Base-by-base conservation (phyloP, 768 basidiomycete genomes). In the Tylopilus plumbeoviolaceoides region DNA sequence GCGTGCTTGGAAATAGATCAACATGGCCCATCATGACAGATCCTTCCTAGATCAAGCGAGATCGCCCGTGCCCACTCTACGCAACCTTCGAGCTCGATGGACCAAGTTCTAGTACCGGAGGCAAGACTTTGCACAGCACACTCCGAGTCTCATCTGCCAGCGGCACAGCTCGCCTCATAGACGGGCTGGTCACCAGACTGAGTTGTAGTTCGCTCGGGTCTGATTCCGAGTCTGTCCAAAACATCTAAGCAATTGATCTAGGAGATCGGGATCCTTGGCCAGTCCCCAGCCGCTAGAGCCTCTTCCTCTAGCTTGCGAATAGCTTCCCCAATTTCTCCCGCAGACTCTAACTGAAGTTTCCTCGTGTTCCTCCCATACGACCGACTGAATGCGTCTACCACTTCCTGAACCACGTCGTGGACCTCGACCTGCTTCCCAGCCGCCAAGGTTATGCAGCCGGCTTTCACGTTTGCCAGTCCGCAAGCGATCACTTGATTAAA, bases 401-500 rank as follows among this genome's bases (percentile, higher is more conserved):
- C 56, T 18, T 73, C 79, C 7, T 72, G 67, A 30, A 86, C 74
- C 63, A 87, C 84, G 5, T 70, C 74, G 44, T 71, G 68, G 7
- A 89, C 73, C 18, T 68, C 60, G 14, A 81, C 55, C 18, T 63
- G 46, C 47, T 70, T 65, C 14, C 70, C 71, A n/a, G 66, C 68
- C 21, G 75, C 80, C 40, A 67, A 64, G 53, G 77, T 80, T 46
- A 91, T 78, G 48, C 80, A 87, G 0, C 83, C 86, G 1, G 94
- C 91, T 49, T 74, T 80, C 38, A 98, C 92, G 53, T 90, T 87
- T 10, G 76, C 78, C 44, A 98, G 73, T 4, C 97, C 97, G 68
- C 97, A 99, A 2, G 95, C 97, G 5, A 95, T 83, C 47, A 98
- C 79, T 51, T 80, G 74, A 61, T 88, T 76, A 65, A 99, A 98